These are phyloP conservation scores for Trichoderma endophyticum DNA, from an alignment of 2,329 filamentous ascomycete genomes.

Conservation along the genomic window DNA sequence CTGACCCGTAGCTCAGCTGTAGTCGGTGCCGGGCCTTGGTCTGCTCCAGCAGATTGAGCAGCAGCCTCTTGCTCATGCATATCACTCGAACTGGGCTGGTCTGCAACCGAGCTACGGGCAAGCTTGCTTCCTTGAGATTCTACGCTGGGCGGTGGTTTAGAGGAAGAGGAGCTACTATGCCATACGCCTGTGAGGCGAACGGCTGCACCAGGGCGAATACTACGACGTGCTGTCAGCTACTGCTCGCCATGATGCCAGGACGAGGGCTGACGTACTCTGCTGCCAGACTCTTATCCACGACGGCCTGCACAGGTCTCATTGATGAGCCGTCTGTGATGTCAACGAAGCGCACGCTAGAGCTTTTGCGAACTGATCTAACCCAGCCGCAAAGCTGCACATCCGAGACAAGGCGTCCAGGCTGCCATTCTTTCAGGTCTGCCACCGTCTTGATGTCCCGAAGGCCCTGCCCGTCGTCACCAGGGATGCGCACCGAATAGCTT, in stretches of 20 bases:
- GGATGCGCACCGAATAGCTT: conserved; percentile 35
- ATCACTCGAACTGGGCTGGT: neutral
- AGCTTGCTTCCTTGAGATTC: neutral
- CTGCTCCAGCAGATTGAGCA: neutral
- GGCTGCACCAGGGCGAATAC: conserved; percentile 77
- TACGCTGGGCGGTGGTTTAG: conserved; percentile 11
- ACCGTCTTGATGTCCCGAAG: conserved; percentile 43
- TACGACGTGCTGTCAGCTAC: conserved; percentile 35
- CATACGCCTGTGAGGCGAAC: conserved; percentile 76
- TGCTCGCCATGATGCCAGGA: neutral
- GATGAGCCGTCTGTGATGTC: conserved; percentile 86
- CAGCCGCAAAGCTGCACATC: conserved; percentile 69
- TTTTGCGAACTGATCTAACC: conserved; percentile 79
- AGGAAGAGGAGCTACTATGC: conserved; percentile 38
- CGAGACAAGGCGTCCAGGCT: conserved; percentile 38
- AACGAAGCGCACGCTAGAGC: conserved; percentile 81
- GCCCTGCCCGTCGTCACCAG: conserved; percentile 18
- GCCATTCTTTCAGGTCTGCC: conserved; percentile 55
- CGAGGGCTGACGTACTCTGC: conserved; percentile 58
- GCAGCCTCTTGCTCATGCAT: neutral
- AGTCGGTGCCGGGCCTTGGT: neutral
- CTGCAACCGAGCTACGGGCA: neutral
- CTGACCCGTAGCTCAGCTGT: conserved; percentile 69
- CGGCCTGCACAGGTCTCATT: conserved; percentile 72
- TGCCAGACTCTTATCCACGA: conserved; percentile 69